phyloP scores from a whole-genome alignment of 23 red algal genomes.

The Gracilaria domingensis region DNA sequence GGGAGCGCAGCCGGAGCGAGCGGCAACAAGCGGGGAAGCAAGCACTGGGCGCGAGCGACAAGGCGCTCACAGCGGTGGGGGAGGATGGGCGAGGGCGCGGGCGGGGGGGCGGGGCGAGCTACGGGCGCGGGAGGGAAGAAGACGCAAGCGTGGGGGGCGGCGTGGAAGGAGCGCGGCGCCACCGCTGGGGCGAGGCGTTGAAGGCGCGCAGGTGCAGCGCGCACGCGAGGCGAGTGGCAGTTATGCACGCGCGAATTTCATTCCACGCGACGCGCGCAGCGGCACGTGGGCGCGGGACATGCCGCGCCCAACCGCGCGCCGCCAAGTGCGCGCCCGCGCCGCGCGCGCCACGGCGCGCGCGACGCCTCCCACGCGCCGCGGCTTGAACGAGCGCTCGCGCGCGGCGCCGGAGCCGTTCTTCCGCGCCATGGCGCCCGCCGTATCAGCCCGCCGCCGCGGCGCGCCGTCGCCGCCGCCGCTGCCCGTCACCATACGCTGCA shows the following conservation, averaged over 20 bases:
- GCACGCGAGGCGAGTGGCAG: slow-evolving; percentile 20
- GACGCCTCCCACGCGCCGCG: too few species aligned
- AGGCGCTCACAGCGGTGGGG: neutral
- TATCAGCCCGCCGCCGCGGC: neutral
- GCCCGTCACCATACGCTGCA: neutral
- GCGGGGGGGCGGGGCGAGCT: neutral
- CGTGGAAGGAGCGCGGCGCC: slow-evolving; percentile 28
- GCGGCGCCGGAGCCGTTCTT: neutral
- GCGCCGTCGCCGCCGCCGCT: neutral
- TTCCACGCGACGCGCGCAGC: slow-evolving; percentile 18
- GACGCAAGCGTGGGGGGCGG: neutral
- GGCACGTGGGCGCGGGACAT: slow-evolving; percentile 15
- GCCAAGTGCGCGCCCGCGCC: slow-evolving; percentile 22
- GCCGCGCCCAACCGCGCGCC: neutral
- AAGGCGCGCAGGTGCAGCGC: slow-evolving; percentile 13
- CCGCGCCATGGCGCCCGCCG: neutral
- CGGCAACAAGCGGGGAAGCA: neutral
- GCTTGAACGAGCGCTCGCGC: slow-evolving; percentile 3
- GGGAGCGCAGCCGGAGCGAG: slow-evolving; percentile 32
- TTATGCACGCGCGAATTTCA: slow-evolving; percentile 48
- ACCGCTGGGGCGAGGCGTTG: neutral
- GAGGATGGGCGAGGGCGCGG: neutral
- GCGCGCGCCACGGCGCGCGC: slow-evolving; percentile 19
- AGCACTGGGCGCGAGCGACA: too few species aligned
- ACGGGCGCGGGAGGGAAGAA: neutral